These are phyloP conservation scores for Xerophyta viscosa DNA, from an alignment of 106 monocot species.

Conservation along the genomic window DNA sequence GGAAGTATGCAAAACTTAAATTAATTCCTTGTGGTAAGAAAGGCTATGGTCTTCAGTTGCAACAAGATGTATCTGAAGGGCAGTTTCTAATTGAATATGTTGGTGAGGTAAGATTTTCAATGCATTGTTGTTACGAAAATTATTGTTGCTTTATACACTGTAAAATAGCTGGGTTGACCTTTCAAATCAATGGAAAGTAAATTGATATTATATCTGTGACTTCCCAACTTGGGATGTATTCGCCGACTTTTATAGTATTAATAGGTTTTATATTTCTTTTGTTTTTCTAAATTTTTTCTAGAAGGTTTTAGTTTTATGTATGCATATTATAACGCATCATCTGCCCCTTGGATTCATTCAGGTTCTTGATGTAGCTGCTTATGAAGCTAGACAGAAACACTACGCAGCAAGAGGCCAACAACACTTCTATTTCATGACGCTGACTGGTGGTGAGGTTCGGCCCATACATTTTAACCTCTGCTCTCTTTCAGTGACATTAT, in stretches of 20 bases:
- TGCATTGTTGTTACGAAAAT: too few species aligned
- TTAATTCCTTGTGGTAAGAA: conserved; percentile 78
- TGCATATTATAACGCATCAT: too few species aligned
- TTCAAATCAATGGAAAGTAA: too few species aligned
- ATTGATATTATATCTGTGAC: too few species aligned
- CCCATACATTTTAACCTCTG: conserved; percentile 26
- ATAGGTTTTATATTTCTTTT: too few species aligned
- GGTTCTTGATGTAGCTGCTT: conserved; percentile 83
- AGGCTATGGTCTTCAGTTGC: conserved; percentile 70
- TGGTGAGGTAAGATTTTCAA: conserved; percentile 71
- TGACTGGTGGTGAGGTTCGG: conserved; percentile 96
- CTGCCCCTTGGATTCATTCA: too few species aligned
- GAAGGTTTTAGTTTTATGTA: too few species aligned
- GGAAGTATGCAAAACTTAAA: conserved; percentile 81
- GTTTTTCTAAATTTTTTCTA: too few species aligned
- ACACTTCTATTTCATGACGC: conserved; percentile 99
- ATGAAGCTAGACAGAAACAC: conserved; percentile 82
- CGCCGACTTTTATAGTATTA: too few species aligned
- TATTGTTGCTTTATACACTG: too few species aligned
- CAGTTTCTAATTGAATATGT: conserved; percentile 99
- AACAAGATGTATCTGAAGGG: conserved; percentile 54
- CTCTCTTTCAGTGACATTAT: conserved; percentile 12
- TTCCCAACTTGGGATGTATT: too few species aligned
- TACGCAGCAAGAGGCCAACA: conserved; percentile 94
- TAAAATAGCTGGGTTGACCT: too few species aligned